Base-by-base conservation (phyloP, 805 yeast species). In the Kodamaea fukazawae region DNA sequence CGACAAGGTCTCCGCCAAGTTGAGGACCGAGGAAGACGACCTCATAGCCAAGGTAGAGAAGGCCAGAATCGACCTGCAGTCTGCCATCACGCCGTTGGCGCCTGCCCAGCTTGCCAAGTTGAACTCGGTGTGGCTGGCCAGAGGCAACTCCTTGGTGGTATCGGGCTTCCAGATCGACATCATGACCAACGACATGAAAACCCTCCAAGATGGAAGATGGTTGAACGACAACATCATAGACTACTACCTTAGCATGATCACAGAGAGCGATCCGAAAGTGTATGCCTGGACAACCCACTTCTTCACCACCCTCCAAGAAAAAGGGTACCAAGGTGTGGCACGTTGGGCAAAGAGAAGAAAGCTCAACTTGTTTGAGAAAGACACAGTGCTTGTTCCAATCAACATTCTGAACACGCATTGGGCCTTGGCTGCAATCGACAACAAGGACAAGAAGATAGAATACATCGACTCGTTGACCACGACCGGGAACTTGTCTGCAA, bases 151-250 rank as follows among this genome's bases (percentile, higher is more conserved):
- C 9, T 46, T 49, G 7, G 51, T 76, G 7, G 55, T 59, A 3
- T 52, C 61, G 7, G 62, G 58, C 3, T 70, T 60, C 44, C 63
- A 62, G 39, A 76, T 90, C 31, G 91, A 85, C 36, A 74, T 90
- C 2, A 63, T 65, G 3, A 74, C 75, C 0, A 63, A 76, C 25
- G 99, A 93, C 57, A 60, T 91, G 40, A 70, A 73, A 32, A 88
- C 96, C 0, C 66, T 93, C 25, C 63, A 73, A 7, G 85, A 83
- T 39, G 71, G 83, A 4, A 63, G 73, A 29, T 93, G 99, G 99
- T 71, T 93, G 22, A 93, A 93, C 57, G 99, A 93, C 60, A 86
- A 82, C 32, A 74, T 93, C 4, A 90, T 93, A 43, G 98, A 93
- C 55, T 83, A 81, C 50, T 91, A 83, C 57, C 67, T 90, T 53